Conservation (phyloP, 139 green algal species). For the Edaphochlamys debaryana region DNA sequence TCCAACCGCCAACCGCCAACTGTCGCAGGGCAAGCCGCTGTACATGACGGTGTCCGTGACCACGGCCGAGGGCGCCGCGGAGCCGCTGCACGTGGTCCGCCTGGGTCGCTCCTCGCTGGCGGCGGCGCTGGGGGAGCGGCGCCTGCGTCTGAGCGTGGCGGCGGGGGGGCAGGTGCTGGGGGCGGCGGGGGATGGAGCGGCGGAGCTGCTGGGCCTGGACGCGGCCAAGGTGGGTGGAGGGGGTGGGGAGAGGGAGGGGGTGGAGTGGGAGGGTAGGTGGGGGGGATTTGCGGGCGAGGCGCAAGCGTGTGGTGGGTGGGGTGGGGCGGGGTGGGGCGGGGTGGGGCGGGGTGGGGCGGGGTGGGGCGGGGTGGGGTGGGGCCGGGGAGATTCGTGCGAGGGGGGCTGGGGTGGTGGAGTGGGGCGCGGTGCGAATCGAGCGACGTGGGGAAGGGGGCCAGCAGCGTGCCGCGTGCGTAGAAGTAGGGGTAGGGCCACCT, state of each 20-base stretch:
- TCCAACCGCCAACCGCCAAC: too few relatives aligned
- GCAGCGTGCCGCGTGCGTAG: too few relatives aligned
- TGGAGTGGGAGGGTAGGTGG: too few relatives aligned
- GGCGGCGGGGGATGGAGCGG: neutral
- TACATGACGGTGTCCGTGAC: slow-evolving; percentile 6
- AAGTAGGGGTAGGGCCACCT: too few relatives aligned
- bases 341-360: too few relatives aligned
- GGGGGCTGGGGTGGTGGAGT: neutral
- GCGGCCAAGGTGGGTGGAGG: neutral
- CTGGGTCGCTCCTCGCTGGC: slow-evolving; percentile 4
- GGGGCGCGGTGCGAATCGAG: neutral
- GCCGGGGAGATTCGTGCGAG: neutral
- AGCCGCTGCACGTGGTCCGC: neutral
- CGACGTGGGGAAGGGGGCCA: neutral
- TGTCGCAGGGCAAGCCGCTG: neutral
- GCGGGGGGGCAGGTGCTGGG: neutral
- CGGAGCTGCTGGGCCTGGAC: slow-evolving; percentile 14
- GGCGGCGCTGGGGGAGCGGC: neutral
- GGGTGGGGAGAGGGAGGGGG: too few relatives aligned
- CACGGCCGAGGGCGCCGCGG: neutral
- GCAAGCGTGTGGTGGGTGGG: too few relatives aligned
- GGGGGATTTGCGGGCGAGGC: too few relatives aligned
- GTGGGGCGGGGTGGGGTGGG: too few relatives aligned
- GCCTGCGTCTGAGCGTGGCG: neutral
- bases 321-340: too few relatives aligned